Base-by-base conservation (phyloP, 108 stramenopile species). In the Nannochloropsis oceanica region DNA sequence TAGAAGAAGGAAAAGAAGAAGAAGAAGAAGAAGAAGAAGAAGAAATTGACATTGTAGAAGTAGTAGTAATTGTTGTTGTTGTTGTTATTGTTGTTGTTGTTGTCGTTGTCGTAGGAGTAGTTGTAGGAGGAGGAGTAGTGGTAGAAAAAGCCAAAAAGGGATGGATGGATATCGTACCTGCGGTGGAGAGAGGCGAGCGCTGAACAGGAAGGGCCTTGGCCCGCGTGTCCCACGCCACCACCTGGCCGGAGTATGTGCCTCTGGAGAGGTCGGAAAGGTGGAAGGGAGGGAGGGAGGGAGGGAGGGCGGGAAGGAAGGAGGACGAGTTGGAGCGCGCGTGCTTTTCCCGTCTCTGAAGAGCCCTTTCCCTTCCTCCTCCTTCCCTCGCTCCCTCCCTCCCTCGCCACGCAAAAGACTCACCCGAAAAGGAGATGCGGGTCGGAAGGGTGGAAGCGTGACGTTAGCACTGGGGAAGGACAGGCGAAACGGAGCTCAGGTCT, bases 241-340 rank as follows among this genome's bases (percentile, higher is more conserved):
- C 83, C 80, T 87, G 86, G 42, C 89, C 89, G 25, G 86, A 86
- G 44, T 87, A 87, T 84, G 83, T 59, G 50, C 89, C 89, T 22
- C 87, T 73, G 59, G 1, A 73, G 59, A 73, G 22, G 2, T n/a
- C 22, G n/a, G 22, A 10, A 73, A 73, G 59, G 59, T 8, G 10
- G 59, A 10, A n/a, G 59, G 59, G 59, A n/a, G n/a, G n/a, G 59
- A 73, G 18, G 22, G n/a, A 73, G 22, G 18, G n/a, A 9, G 59
- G 59, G 59, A n/a, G n/a, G n/a, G 59, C 7, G 18, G 22, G n/a
- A 73, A 9, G 59, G 18, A n/a, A n/a, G n/a, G n/a, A 18, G 22
- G 22, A 73, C 22, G n/a, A 73, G 59, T 73, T 73, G 7, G 59
- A 73, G n/a, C 7, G 59, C 9, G 59, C 59, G 18, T n/a, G 18